Evolutionary conservation across 225 moss, liverwort and hornwort genomes (phyloP), one percentile per base, ranked within the genome.

Genomic region (Sphagnum contortum): DNA sequence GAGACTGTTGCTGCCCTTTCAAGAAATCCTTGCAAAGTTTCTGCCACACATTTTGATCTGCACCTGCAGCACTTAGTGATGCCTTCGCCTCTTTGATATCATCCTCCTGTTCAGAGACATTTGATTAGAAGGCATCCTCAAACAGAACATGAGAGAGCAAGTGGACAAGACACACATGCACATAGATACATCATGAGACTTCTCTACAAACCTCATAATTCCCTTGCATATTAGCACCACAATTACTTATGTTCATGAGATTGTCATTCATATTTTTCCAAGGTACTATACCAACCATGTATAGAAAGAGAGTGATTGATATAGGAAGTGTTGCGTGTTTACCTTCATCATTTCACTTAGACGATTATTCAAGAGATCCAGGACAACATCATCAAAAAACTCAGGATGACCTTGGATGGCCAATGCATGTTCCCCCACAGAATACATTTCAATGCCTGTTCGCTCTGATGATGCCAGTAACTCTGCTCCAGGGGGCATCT

Each of bases 321-420:
- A 8, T 9, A 4, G 3, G 3, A 47, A 44, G 11, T 12, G 49
- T 12, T 12, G 59, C 68, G 49, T 7, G 67, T 12, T 45, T 76
- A 91, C 91, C 10, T 79, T 87, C 81, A 91, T 70, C 69, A 82
- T 47, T 57, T 57, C 4, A 52, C 77, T 75, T 48, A 75, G 82
- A 8, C 90, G 92, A 50, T 71, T 61, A 49, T 98, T 87, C 44
- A 93, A 75, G 59, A 98, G 72, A 65, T 98, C 87, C 54, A 64
- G 48, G 11, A 90, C 79, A 47, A 98, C 79, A 61, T 98, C 92
- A 5, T 73, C 74, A 5, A 83, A 77, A 48, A 87, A 93, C 66
- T 98, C 96, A 45, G 96, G 96, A 69, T 98, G 96, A 58, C 96
- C 92, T 80, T 98, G 96, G 8, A 98, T 98, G 4, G 85, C 92